Evolutionary conservation across 2,329 filamentous ascomycete species (phyloP).

Genomic region (Aureobasidium sp.): DNA sequence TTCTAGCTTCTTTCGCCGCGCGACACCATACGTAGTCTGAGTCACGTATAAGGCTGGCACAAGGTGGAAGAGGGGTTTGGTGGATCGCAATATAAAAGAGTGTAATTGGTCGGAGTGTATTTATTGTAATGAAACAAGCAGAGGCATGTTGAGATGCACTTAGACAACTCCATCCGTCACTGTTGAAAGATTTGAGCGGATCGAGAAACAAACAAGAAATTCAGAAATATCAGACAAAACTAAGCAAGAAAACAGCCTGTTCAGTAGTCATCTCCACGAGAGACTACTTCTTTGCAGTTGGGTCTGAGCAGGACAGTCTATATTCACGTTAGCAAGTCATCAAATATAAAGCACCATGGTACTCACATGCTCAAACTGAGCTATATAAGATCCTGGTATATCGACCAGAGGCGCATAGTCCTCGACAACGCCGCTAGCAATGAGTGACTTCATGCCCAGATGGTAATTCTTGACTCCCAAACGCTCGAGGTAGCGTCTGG

Average conservation of each 20-base stretch:
- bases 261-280: conserved; percentile 41
- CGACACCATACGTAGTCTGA: too few species aligned
- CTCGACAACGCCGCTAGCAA: conserved; percentile 75
- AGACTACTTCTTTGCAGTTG: conserved; percentile 33
- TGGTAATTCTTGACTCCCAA: conserved; percentile 94
- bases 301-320: conserved; percentile 41
- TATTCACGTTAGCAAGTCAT: background rate
- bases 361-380: conserved; percentile 89
- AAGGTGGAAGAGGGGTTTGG: too few species aligned
- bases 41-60: too few species aligned
- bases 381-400: conserved; percentile 89
- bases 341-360: background rate
- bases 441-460: conserved; percentile 81
- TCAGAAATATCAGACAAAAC: background rate
- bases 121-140: background rate
- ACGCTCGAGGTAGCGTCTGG: conserved; percentile 81
- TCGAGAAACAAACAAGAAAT: background rate
- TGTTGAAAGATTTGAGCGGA: background rate
- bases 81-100: background rate
- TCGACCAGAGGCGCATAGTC: conserved; percentile 84
- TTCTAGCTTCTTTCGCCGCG: too few species aligned
- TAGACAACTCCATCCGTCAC: background rate
- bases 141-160: background rate
- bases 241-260: conserved; percentile 5
- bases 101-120: background rate